Conservation (phyloP, 768 basidiomycete species). For the Steccherinum ochraceum region DNA sequence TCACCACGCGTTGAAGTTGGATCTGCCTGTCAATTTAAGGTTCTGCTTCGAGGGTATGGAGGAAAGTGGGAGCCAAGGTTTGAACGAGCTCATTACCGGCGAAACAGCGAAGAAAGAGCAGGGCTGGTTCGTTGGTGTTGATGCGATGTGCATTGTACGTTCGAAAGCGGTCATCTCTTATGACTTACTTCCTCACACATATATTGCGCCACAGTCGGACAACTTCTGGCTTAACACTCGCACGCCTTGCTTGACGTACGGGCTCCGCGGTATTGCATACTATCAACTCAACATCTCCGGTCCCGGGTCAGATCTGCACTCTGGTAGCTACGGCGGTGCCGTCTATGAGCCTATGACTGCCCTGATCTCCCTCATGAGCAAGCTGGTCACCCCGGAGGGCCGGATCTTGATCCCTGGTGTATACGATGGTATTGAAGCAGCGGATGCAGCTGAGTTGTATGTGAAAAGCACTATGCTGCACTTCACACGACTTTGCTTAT, state of each 20-base stretch:
- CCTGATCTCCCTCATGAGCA: constrained; percentile 74
- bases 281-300: constrained; percentile 77
- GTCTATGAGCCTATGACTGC: constrained; percentile 96
- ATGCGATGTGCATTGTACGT: constrained; percentile 86
- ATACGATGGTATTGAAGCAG: constrained; percentile 71
- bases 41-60: constrained; percentile 98
- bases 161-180: too few relatives aligned
- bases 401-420: constrained; percentile 86
- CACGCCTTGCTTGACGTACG: constrained; percentile 77
- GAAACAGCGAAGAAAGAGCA: constrained; percentile 60
- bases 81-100: constrained; percentile 75
- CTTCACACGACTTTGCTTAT: background rate
- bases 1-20: constrained; percentile 54
- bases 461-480: constrained; percentile 11
- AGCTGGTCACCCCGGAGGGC: constrained; percentile 73
- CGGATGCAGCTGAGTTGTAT: constrained; percentile 69
- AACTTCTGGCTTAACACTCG: constrained; percentile 90
- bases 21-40: constrained; percentile 82
- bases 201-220: constrained; percentile 78
- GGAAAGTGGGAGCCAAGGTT: constrained; percentile 85
- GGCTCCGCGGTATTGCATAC: constrained; percentile 82
- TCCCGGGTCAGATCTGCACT: constrained; percentile 82
- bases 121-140: constrained; percentile 81
- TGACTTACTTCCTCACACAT: too few relatives aligned
- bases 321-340: constrained; percentile 75